These are phyloP conservation scores for Irpex sp. DNA, from an alignment of 1,284 basidiomycete genomes.

Conservation along the genomic window DNA sequence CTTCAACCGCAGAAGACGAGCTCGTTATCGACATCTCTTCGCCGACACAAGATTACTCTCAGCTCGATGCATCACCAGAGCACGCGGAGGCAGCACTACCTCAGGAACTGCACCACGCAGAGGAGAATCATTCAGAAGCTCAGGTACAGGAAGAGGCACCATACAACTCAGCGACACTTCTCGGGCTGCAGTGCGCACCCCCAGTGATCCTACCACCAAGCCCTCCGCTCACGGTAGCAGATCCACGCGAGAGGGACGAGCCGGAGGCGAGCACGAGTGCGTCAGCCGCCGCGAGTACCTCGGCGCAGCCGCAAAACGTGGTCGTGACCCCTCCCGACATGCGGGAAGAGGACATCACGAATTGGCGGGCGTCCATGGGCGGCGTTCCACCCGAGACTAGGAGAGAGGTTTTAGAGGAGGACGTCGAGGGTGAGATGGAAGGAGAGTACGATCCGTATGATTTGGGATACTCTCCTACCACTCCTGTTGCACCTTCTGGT, in stretches of 20 bases:
- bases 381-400: slow-evolving; percentile 8
- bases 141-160: slow-evolving; percentile 1
- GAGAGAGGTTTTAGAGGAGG: slow-evolving; percentile 6
- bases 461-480: slow-evolving; percentile 15
- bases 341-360: slow-evolving; percentile 28
- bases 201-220: slow-evolving; percentile 16
- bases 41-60: not conserved
- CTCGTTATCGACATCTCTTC: not conserved
- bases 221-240: slow-evolving; percentile 19
- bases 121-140: not conserved
- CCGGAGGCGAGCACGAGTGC: slow-evolving; percentile 13
- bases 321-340: slow-evolving; percentile 6
- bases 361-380: slow-evolving; percentile 18
- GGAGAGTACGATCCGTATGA: slow-evolving; percentile 15
- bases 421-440: slow-evolving; percentile 10
- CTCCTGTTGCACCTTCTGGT: slow-evolving; percentile 11
- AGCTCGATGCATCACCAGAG: not conserved
- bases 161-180: not conserved
- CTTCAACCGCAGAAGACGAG: not conserved
- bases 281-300: slow-evolving; percentile 12
- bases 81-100: not conserved
- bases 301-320: slow-evolving; percentile 1
- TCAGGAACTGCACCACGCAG: not conserved
- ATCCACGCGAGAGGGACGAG: slow-evolving; percentile 10
- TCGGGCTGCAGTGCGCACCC: slow-evolving; percentile 11